Base-by-base conservation (phyloP, 495 filamentous ascomycete genomes). In the Astrothelium subdiscretum region DNA sequence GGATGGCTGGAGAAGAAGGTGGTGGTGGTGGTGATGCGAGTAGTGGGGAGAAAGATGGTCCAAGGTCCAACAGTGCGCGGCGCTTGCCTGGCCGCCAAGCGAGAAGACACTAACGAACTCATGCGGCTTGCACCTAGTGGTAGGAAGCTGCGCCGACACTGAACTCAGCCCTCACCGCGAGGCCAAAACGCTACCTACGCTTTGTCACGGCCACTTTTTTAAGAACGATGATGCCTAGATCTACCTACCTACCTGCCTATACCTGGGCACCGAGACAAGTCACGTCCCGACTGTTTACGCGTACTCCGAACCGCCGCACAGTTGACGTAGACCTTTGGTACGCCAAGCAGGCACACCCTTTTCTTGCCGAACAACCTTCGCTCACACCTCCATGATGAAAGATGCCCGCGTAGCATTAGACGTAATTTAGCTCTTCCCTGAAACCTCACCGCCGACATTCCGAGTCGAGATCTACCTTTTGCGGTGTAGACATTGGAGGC, bases 1-100 rank as follows among this genome's bases (percentile, higher is more conserved):
- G 69, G 71, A 65, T 68, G 57, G 73, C 68, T 70, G 63, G 72
- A 69, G 60, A 38, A 38, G 35, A 38, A 8, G 35, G 8, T 38
- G 35, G 8, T 38, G n/a, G n/a, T n/a, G n/a, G n/a, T n/a, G n/a
- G n/a, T n/a, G n/a, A n/a, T 15, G 35, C 35, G 35, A 38, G 58
- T 40, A n/a, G 58, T 26, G 22, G 29, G 35, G 58, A 31, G 60
- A 51, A 42, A 62, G 52, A 54, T 51, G 40, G 43, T 52, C 48
- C 58, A 57, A 63, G 40, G 43, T 52, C 48, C 58, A 57, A 63
- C 61, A 58, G 20, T 58, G 48, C 51, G 60, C 48, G 61, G 61
- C 51, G n/a, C 48, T 31, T 58, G 61, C 61, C 60, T 35, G 32
- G n/a, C n/a, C n/a, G n/a, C n/a, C 35, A 38, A 38, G 15, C 15